These are phyloP conservation scores for Apophysomyces sp. DNA, from an alignment of 371 early-diverging fungal species.

Conservation along the genomic window DNA sequence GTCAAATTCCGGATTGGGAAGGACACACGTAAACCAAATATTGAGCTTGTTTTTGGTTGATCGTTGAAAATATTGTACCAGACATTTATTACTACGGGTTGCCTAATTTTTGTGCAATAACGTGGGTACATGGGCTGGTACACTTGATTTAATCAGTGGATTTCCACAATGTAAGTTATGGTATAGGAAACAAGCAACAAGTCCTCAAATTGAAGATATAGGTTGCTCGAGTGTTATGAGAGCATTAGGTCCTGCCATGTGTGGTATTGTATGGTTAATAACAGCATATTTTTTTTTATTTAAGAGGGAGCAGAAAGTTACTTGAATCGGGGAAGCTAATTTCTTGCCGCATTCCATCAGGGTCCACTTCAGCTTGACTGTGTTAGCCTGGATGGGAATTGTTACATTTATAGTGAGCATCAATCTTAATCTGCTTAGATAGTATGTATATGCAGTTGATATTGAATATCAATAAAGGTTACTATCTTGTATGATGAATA, in stretches of 20 bases:
- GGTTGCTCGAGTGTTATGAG: slow-evolving; percentile 45
- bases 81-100: slow-evolving; percentile 35
- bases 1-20: slow-evolving; percentile 25
- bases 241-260: slow-evolving; percentile 44
- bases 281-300: slow-evolving; percentile 16
- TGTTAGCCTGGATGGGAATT: slow-evolving; percentile 18
- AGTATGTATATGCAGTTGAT: background rate
- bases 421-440: slow-evolving; percentile 21
- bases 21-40: slow-evolving; percentile 31
- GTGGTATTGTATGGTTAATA: slow-evolving; percentile 42
- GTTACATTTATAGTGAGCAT: slow-evolving; percentile 23
- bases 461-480: background rate
- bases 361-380: slow-evolving; percentile 25
- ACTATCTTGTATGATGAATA: too few species aligned
- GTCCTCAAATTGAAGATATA: background rate
- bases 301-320: too few species aligned
- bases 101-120: slow-evolving; percentile 37
- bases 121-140: slow-evolving; percentile 27
- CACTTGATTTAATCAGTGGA: slow-evolving; percentile 41
- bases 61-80: slow-evolving; percentile 36
- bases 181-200: background rate
- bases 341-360: slow-evolving; percentile 28
- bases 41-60: slow-evolving; percentile 32
- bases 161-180: slow-evolving; percentile 39
- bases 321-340: slow-evolving; percentile 23